These are phyloP conservation scores for Niebla homalea DNA, from an alignment of 495 filamentous ascomycete species.

Conservation along the genomic window DNA sequence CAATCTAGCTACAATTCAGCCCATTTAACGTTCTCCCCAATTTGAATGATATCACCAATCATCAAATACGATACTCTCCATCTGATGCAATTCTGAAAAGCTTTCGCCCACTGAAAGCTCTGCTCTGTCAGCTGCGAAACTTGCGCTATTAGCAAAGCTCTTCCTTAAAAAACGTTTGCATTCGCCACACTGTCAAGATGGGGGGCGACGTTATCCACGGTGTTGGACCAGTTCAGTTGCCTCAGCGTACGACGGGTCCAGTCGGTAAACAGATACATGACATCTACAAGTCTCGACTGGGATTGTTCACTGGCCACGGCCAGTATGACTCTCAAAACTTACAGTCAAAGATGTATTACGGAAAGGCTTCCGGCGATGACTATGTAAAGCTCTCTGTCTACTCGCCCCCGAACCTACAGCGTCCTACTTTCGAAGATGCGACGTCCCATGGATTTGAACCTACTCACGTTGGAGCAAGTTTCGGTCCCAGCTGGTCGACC, in stretches of 20 bases:
- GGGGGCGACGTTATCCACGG: conserved; percentile 28
- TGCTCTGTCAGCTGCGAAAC: background rate
- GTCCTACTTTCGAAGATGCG: conserved; percentile 85
- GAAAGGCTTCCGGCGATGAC: conserved; percentile 51
- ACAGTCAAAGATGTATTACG: conserved; percentile 68
- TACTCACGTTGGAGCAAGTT: conserved; percentile 63
- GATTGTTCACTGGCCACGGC: conserved; percentile 62
- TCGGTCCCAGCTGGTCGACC: conserved; percentile 96
- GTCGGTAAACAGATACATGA: conserved; percentile 74
- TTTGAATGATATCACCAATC: too few relatives aligned
- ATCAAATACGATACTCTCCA: too few relatives aligned
- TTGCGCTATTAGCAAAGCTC: background rate
- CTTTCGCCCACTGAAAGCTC: background rate
- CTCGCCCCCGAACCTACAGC: conserved; percentile 60
- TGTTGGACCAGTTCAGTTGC: conserved; percentile 26
- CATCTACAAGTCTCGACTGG: conserved; percentile 78
- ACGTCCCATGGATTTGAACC: conserved; percentile 62
- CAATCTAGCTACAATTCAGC: too few relatives aligned
- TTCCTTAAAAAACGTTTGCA: background rate
- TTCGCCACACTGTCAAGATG: conserved; percentile 19
- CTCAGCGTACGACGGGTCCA: conserved; percentile 43
- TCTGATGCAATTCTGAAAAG: too few relatives aligned
- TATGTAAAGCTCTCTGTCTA: conserved; percentile 81
- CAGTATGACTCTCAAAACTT: conserved; percentile 74
- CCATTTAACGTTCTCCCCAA: too few relatives aligned